Conservation (phyloP, 331 rosid genomes). For the Quercus phellos region DNA sequence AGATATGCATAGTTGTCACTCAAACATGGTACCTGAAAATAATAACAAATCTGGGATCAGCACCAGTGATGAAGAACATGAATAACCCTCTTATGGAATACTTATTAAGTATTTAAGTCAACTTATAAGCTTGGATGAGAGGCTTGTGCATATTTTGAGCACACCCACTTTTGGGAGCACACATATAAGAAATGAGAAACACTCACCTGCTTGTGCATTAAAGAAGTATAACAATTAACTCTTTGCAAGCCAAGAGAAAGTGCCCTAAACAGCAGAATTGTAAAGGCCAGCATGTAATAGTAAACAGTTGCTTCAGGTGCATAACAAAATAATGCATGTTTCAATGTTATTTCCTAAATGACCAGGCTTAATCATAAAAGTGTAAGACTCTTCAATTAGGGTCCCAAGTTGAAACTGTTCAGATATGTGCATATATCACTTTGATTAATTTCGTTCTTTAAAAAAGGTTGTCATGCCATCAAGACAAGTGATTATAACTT, state of each 20-base stretch:
- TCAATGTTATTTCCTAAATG: not conserved
- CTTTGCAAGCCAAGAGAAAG: not conserved
- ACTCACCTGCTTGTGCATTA: not conserved
- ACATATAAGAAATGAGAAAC: not conserved
- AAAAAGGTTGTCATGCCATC: not conserved
- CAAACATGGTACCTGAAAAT: slow-evolving; percentile 84
- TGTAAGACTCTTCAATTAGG: not conserved
- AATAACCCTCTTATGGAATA: not conserved
- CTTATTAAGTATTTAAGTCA: not conserved
- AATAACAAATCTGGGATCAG: slow-evolving; percentile 1
- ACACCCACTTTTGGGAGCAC: not conserved
- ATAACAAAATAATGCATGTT: not conserved
- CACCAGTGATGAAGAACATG: not conserved
- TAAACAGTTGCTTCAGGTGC: not conserved
- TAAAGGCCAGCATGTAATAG: not conserved
- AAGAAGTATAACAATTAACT: not conserved
- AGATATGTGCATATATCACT: not conserved
- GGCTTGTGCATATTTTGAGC: not conserved
- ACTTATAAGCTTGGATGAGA: not conserved
- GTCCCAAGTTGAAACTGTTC: not conserved
- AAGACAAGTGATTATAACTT: not conserved
- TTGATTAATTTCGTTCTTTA: not conserved
- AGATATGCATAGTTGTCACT: slow-evolving; percentile 85
- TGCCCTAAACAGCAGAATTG: not conserved
- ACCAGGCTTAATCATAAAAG: not conserved